These are phyloP conservation scores for Calocybe gangraenosa DNA, from an alignment of 768 basidiomycete genomes.

Conservation along the genomic window DNA sequence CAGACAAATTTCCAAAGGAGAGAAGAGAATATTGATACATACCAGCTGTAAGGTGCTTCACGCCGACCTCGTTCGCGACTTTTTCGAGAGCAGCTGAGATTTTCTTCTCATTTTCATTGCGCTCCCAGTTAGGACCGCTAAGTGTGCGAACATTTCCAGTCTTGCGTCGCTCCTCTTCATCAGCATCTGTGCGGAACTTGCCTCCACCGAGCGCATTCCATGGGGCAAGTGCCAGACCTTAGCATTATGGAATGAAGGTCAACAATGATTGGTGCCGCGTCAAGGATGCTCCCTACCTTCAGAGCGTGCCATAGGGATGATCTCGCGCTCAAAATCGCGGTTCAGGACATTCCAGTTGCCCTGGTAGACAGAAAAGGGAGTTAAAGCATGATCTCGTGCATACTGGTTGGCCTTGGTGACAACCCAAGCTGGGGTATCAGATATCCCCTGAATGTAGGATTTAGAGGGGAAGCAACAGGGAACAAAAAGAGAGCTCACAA, in stretches of 20 bases:
- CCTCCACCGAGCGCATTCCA: slow-evolving; percentile 30
- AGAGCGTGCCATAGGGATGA: slow-evolving; percentile 41
- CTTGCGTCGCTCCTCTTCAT: slow-evolving; percentile 23
- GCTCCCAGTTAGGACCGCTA: slow-evolving; percentile 34
- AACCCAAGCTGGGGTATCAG: slow-evolving; percentile 45
- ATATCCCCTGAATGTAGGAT: slow-evolving; percentile 27
- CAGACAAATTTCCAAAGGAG: neutral
- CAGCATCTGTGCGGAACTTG: slow-evolving; percentile 55
- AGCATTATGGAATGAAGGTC: slow-evolving; percentile 19
- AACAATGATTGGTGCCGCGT: slow-evolving; percentile 10
- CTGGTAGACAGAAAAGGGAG: slow-evolving; percentile 53
- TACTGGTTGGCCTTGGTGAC: slow-evolving; percentile 47
- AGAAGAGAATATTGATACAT: neutral
- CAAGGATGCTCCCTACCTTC: slow-evolving; percentile 31
- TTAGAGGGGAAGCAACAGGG: neutral
- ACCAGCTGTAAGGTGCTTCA: slow-evolving; percentile 44
- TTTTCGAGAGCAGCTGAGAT: slow-evolving; percentile 43
- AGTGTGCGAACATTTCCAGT: slow-evolving; percentile 31
- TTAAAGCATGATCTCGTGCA: slow-evolving; percentile 41
- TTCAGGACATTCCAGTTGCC: slow-evolving; percentile 40
- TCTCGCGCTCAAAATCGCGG: slow-evolving; percentile 50
- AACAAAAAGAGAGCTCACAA: slow-evolving; percentile 18
- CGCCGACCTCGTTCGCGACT: slow-evolving; percentile 47
- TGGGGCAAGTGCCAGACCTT: slow-evolving; percentile 29
- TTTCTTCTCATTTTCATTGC: slow-evolving; percentile 38